Evolutionary conservation across 164 flowering plant genomes (phyloP).

Genomic region (Echeveria elegans): DNA sequence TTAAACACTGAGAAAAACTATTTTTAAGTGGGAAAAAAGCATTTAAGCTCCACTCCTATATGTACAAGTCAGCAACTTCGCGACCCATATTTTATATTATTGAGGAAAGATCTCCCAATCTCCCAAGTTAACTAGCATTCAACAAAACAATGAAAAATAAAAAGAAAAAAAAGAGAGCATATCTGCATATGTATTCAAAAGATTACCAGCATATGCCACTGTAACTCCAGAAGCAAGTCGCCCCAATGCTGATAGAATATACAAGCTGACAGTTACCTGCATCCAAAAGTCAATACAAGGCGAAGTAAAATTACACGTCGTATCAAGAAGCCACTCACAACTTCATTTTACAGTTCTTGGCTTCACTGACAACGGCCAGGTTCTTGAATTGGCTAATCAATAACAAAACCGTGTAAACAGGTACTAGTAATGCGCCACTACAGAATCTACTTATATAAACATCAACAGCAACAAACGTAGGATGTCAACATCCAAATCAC

Average conservation of each 20-base stretch:
- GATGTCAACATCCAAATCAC: conserved; percentile 17
- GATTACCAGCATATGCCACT: conserved; percentile 48
- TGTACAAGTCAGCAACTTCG: not conserved
- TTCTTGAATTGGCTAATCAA: too few species aligned
- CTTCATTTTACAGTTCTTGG: not conserved
- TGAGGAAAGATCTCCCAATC: not conserved
- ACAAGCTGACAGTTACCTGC: conserved; percentile 55
- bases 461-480: not conserved
- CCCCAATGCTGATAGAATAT: conserved; percentile 39
- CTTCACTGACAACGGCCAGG: too few species aligned
- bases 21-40: not conserved
- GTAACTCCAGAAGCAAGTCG: conserved; percentile 45
- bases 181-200: not conserved
- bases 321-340: not conserved
- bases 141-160: not conserved
- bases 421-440: too few species aligned
- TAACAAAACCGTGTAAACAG: too few species aligned
- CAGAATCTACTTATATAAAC: too few species aligned
- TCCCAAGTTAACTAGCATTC: not conserved
- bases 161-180: too few species aligned
- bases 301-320: not conserved
- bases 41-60: not conserved
- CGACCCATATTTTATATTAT: too few species aligned
- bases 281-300: not conserved
- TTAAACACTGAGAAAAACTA: not conserved